These are phyloP conservation scores for Gaeumannomyces sp. DNA, from an alignment of 2,329 filamentous ascomycete species.

Conservation along the genomic window DNA sequence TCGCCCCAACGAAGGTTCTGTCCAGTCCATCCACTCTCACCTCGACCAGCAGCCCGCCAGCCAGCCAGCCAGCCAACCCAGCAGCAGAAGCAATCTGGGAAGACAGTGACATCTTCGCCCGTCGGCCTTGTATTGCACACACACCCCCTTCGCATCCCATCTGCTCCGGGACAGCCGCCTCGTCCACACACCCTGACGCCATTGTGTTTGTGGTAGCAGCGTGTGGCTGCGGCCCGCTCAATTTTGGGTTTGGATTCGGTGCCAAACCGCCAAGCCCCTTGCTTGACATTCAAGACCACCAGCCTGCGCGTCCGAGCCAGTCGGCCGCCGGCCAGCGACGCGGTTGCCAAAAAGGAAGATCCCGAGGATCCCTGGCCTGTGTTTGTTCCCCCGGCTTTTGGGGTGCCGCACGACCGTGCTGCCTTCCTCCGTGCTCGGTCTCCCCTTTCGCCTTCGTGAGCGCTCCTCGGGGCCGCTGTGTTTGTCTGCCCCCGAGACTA, in stretches of 20 bases:
- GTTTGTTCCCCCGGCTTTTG: background rate
- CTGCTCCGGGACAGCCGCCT: background rate
- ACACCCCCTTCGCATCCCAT: background rate
- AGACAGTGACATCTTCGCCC: background rate
- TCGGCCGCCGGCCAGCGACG: background rate
- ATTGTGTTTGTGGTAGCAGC: background rate
- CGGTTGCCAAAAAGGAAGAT: constrained; percentile 5
- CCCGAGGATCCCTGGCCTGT: constrained; percentile 5
- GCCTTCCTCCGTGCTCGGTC: background rate
- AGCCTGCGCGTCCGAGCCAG: background rate
- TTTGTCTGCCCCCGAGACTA: background rate
- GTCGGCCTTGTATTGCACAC: background rate
- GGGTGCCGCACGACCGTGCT: background rate
- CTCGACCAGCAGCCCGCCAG: background rate
- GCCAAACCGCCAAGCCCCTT: background rate
- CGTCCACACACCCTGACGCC: background rate
- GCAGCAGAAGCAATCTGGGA: no score
- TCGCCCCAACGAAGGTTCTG: constrained; percentile 2
- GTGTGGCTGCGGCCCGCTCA: background rate
- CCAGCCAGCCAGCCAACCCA: background rate
- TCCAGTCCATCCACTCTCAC: constrained; percentile 5
- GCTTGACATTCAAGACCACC: background rate
- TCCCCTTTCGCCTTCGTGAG: background rate
- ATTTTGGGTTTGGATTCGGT: background rate
- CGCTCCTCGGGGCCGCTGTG: background rate